Percentiles rank a stretch among this genome's conserved stretches.
phyloP scores from a whole-genome alignment of 2,329 filamentous ascomycete genomes.

The Alternaria ethzedia region DNA sequence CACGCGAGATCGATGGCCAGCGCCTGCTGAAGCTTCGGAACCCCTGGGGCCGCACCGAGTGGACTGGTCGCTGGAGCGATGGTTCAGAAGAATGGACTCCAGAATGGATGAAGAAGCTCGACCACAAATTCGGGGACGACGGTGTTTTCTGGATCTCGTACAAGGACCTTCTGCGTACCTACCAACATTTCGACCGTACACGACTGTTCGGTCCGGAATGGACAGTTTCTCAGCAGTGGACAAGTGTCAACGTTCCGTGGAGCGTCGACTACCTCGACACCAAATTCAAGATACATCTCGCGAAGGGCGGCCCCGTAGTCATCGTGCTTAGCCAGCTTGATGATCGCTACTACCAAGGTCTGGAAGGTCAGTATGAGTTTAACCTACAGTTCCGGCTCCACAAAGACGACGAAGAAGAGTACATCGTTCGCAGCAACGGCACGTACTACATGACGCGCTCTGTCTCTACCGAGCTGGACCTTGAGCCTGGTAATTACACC shows the following conservation, averaged over 20 bases:
- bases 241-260: slow-evolving; percentile 65
- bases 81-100: slow-evolving; percentile 85
- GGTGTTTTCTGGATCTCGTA: slow-evolving; percentile 70
- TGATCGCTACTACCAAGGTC: slow-evolving; percentile 64
- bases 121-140: slow-evolving; percentile 78
- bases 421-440: slow-evolving; percentile 63
- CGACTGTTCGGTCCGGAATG: slow-evolving; percentile 66
- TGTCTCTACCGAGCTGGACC: slow-evolving; percentile 76
- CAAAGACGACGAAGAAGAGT: slow-evolving; percentile 65
- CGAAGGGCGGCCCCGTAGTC: slow-evolving; percentile 60
- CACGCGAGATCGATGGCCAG: slow-evolving; percentile 65
- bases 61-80: slow-evolving; percentile 82
- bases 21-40: slow-evolving; percentile 63
- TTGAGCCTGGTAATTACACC: slow-evolving; percentile 76
- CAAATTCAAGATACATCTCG: slow-evolving; percentile 63
- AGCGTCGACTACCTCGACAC: slow-evolving; percentile 66
- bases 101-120: slow-evolving; percentile 75
- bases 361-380: slow-evolving; percentile 64
- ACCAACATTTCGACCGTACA: slow-evolving; percentile 66
- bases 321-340: slow-evolving; percentile 67
- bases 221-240: slow-evolving; percentile 68
- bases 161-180: slow-evolving; percentile 63
- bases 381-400: slow-evolving; percentile 65
- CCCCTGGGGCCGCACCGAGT: slow-evolving; percentile 82
- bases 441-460: slow-evolving; percentile 72